Conservation (phyloP, 192 early-diverging fungal genomes). For the Coemansia sp. region DNA sequence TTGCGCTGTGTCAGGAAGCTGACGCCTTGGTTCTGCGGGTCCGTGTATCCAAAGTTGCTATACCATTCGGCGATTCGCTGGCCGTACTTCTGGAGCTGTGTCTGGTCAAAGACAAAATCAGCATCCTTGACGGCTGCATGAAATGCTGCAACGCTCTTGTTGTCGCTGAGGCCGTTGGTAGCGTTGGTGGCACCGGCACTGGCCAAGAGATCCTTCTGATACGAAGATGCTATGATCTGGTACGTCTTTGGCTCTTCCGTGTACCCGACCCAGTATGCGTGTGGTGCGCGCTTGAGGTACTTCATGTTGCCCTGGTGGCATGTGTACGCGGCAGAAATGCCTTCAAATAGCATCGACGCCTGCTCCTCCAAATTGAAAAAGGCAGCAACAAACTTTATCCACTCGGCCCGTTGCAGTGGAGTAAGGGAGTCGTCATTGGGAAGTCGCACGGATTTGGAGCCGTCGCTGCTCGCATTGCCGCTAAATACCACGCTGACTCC, state of each 20-base stretch:
- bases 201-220: conserved; percentile 59
- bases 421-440: conserved; percentile 29
- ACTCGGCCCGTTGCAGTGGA: conserved; percentile 46
- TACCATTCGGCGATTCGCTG: conserved; percentile 36
- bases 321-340: conserved; percentile 35
- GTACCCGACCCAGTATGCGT: conserved; percentile 63
- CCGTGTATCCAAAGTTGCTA: conserved; percentile 34
- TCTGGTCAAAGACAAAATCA: conserved; percentile 67
- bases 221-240: conserved; percentile 50
- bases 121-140: conserved; percentile 54
- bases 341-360: conserved; percentile 26
- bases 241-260: conserved; percentile 36
- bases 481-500: conserved; percentile 33
- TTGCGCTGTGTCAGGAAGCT: conserved; percentile 22
- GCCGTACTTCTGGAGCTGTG: conserved; percentile 38
- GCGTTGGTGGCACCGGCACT: conserved; percentile 60
- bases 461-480: conserved; percentile 25
- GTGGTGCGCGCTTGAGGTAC: conserved; percentile 29
- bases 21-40: conserved; percentile 31
- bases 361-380: conserved; percentile 43
- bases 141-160: conserved; percentile 44
- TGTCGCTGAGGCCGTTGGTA: conserved; percentile 20
- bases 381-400: conserved; percentile 44
- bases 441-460: conserved; percentile 23
- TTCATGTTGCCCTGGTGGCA: conserved; percentile 46